Evolutionary conservation across 2,329 filamentous ascomycete genomes (phyloP).

Genomic region (Elsinoe fawcettii): DNA sequence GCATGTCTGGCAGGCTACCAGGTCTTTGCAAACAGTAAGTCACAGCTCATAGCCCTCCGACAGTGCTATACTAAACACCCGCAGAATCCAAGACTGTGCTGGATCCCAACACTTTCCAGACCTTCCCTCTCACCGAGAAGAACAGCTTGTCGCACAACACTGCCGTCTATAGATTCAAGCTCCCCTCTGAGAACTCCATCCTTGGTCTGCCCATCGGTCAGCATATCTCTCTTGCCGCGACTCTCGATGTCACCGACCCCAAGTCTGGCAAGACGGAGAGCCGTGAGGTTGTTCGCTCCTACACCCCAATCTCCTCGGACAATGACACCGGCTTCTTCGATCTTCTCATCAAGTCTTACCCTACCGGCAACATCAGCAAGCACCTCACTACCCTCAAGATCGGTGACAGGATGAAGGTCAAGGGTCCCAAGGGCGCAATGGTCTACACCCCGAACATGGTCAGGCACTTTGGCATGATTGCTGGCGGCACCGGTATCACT

Average conservation of each 20-base stretch:
- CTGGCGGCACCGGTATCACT: constrained; percentile 93
- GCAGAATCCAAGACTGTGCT: constrained; percentile 72
- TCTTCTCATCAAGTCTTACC: constrained; percentile 95
- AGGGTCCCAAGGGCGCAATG: constrained; percentile 94
- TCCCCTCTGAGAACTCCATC: constrained; percentile 69
- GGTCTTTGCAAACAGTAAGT: constrained; percentile 59
- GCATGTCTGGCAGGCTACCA: constrained; percentile 62
- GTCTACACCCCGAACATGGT: constrained; percentile 97
- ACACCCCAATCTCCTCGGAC: constrained; percentile 86
- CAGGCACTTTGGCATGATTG: constrained; percentile 93
- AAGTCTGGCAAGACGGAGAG: constrained; percentile 60
- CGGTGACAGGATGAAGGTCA: constrained; percentile 81
- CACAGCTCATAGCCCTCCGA: not conserved
- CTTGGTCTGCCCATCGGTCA: constrained; percentile 70
- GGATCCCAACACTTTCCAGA: constrained; percentile 79
- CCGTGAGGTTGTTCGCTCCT: constrained; percentile 83
- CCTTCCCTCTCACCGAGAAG: constrained; percentile 91
- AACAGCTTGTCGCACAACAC: constrained; percentile 96
- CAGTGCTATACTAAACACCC: constrained; percentile 10
- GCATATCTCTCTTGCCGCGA: constrained; percentile 91
- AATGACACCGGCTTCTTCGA: constrained; percentile 88
- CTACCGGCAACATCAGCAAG: constrained; percentile 94
- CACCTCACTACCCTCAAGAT: constrained; percentile 76
- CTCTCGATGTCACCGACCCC: constrained; percentile 57
- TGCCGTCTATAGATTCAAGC: constrained; percentile 93